These are phyloP conservation scores for Rhipidocladum racemiflorum DNA, from an alignment of 176 grass and related monocot species.

Conservation along the genomic window DNA sequence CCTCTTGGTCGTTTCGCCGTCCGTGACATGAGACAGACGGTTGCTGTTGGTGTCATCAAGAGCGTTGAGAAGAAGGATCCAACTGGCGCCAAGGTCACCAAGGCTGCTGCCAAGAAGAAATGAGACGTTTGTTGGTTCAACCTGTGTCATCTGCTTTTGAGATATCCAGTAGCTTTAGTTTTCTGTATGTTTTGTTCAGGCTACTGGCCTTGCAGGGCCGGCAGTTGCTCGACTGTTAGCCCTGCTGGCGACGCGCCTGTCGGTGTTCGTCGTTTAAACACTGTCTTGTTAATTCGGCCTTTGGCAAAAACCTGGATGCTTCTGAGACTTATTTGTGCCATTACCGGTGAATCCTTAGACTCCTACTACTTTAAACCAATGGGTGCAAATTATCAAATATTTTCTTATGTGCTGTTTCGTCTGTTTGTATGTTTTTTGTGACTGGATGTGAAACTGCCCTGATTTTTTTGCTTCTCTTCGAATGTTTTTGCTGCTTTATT, in stretches of 20 bases:
- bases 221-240: neutral
- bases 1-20: slow-evolving; percentile 74
- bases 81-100: slow-evolving; percentile 75
- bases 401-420: neutral
- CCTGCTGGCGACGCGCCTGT: neutral
- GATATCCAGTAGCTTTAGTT: neutral
- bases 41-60: slow-evolving; percentile 91
- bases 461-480: too few species aligned
- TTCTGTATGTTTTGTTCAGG: neutral
- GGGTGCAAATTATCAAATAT: neutral
- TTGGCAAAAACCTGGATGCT: neutral
- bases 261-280: neutral
- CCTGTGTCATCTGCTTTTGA: neutral
- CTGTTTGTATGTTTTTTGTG: neutral
- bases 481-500: too few species aligned
- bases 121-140: slow-evolving; percentile 29
- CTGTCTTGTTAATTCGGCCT: neutral
- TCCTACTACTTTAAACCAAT: neutral
- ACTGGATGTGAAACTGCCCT: neutral
- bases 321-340: neutral
- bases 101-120: slow-evolving; percentile 91
- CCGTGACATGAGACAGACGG: slow-evolving; percentile 75
- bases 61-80: slow-evolving; percentile 83
- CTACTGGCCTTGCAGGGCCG: neutral
- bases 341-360: neutral